phyloP scores from a whole-genome alignment of 2,329 filamentous ascomycete species.

The Incumbomyces lentus region DNA sequence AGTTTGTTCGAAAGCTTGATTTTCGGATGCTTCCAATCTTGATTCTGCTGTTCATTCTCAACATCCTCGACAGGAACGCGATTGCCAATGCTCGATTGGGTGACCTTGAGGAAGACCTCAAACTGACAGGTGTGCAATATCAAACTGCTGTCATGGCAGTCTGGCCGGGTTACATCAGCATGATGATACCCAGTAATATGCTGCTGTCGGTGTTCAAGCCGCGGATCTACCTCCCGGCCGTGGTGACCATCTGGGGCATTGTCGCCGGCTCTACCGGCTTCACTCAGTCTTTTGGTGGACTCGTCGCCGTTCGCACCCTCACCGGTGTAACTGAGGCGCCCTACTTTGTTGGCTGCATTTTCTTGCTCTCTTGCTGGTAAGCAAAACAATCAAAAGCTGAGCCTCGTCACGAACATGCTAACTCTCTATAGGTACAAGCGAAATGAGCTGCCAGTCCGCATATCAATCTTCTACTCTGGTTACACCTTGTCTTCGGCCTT shows the following conservation, averaged over 20 bases:
- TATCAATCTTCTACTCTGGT: constrained; percentile 49
- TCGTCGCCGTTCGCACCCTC: constrained; percentile 31
- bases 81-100: constrained; percentile 25
- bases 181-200: constrained; percentile 4
- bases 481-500: constrained; percentile 52
- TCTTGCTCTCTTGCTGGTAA: constrained; percentile 1
- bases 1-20: constrained; percentile 4
- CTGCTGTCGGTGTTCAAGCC: constrained; percentile 19
- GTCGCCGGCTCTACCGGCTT: constrained; percentile 32
- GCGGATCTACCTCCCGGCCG: constrained; percentile 34
- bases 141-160: constrained; percentile 18
- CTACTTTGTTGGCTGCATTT: constrained; percentile 43
- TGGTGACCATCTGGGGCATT: constrained; percentile 36
- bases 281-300: constrained; percentile 30
- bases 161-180: neutral
- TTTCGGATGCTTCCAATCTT: constrained; percentile 2
- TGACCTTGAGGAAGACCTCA: constrained; percentile 22
- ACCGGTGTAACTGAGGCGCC: constrained; percentile 39
- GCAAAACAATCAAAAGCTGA: no score
- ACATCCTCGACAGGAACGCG: constrained; percentile 22
- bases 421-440: constrained; percentile 41
- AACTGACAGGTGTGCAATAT: constrained; percentile 23
- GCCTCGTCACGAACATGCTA: neutral
- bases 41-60: constrained; percentile 4
- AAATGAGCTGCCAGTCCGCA: constrained; percentile 44